Conservation (phyloP, 371 early-diverging fungal species). For the Apophysomyces variabilis region DNA sequence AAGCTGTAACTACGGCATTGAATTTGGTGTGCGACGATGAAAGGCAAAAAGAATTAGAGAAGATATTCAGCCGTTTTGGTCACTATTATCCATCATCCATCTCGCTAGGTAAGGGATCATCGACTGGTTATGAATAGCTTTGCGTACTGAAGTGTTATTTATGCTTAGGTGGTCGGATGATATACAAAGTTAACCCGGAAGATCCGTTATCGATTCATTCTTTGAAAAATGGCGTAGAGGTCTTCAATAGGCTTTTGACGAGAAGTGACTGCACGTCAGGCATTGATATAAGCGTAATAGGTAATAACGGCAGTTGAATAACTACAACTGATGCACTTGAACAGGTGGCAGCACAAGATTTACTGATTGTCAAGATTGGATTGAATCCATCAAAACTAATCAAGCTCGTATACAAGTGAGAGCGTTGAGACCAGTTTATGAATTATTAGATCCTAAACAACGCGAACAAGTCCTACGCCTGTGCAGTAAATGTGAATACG, state of each 20-base stretch:
- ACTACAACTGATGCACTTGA: too few species aligned
- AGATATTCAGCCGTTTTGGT: not conserved
- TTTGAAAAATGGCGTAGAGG: too few species aligned
- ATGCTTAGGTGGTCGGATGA: too few species aligned
- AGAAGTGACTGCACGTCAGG: too few species aligned
- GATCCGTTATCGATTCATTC: too few species aligned
- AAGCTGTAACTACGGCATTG: not conserved
- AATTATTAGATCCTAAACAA: not conserved
- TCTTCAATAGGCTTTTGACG: too few species aligned
- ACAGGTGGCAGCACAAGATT: not conserved
- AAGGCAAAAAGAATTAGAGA: not conserved
- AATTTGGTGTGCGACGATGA: not conserved
- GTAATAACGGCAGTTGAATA: too few species aligned
- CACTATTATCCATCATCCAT: not conserved
- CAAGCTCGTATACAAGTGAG: not conserved
- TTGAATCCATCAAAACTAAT: not conserved
- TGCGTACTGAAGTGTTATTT: too few species aligned
- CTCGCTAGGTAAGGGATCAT: not conserved
- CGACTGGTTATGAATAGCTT: not conserved
- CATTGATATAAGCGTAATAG: too few species aligned
- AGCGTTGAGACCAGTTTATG: not conserved
- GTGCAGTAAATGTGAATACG: not conserved
- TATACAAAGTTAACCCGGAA: too few species aligned
- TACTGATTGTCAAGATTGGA: not conserved
- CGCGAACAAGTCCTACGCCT: not conserved